Evolutionary conservation across 2,329 filamentous ascomycete genomes (phyloP), one percentile per base, ranked within the genome.

Genomic region (Fusarium sp.): DNA sequence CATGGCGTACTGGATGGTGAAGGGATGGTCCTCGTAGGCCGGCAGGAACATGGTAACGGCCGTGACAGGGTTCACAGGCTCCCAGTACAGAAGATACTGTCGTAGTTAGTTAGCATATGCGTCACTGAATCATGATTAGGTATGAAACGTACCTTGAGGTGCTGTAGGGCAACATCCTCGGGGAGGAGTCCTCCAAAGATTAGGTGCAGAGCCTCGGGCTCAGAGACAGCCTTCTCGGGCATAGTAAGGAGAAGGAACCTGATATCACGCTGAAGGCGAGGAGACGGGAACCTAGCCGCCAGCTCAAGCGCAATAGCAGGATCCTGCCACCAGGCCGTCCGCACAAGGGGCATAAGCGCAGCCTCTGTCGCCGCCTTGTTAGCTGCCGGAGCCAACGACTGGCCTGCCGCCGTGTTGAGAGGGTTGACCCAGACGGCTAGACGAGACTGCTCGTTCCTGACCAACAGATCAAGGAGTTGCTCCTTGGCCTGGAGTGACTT

Each of bases 1-100:
- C 92, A 99, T 97, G 2, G 96, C 96, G 81, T 98, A 99, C 81
- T 99, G 97, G 42, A 98, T 90, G 62, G 99, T 88, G 83, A 95
- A 97, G 0, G 97, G 94, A 79, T 99, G 93, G 78, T 98, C 96
- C 44, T 92, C 91, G 81, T 97, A 99, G 1, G 92, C 91, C 1
- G 97, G 97, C 75, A 98, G 82, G 85, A 99, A 98, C 83, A 97
- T 95, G 0, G 95, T 98, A 8, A 97, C 92, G 1, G 97, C 95
- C 11, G 95, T 96, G 70, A 98, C 93, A 0, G 96, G 96, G 79
- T 98, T 98, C 35, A 98, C 92, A 0, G 96, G 91, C 24, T 93
- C 90, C 96, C 96, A 99, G 84, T 94, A 98, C 2, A 99, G 86
- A 17, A 99, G 86, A 81, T 97, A 98, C 91, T 95, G 74, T 10